Evolutionary conservation across 768 basidiomycete species (phyloP).

Genomic region (Phlebiopsis gigantea): DNA sequence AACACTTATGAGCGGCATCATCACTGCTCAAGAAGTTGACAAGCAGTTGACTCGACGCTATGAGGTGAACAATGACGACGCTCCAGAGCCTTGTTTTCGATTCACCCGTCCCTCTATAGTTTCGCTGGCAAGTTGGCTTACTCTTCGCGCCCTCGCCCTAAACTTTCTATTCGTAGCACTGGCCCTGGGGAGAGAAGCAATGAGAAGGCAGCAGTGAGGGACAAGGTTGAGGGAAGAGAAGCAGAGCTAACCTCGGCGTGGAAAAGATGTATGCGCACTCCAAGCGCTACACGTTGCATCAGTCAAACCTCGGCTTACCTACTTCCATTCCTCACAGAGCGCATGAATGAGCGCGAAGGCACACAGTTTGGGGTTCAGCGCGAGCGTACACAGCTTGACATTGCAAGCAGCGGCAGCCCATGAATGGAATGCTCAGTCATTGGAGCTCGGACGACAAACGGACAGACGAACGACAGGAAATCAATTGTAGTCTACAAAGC

Average conservation of each 20-base stretch:
- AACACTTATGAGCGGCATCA: not conserved
- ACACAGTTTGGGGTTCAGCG: too few relatives aligned
- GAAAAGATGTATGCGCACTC: not conserved
- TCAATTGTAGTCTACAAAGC: constrained; percentile 61
- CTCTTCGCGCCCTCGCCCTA: too few relatives aligned
- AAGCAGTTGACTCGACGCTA: too few relatives aligned
- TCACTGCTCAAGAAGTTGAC: too few relatives aligned
- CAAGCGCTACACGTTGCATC: not conserved
- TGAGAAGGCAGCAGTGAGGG: not conserved
- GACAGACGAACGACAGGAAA: not conserved
- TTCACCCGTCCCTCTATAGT: too few relatives aligned
- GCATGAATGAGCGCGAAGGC: not conserved
- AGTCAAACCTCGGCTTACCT: not conserved
- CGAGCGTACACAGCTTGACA: not conserved
- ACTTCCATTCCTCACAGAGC: not conserved
- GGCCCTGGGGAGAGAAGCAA: not conserved
- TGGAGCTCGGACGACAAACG: not conserved
- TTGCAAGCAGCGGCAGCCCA: not conserved
- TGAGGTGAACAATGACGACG: too few relatives aligned
- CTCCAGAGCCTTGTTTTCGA: too few relatives aligned
- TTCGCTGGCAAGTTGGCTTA: too few relatives aligned
- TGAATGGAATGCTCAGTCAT: not conserved
- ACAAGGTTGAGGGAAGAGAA: not conserved
- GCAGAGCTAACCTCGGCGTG: not conserved
- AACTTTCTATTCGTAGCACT: too few relatives aligned